Percentiles rank a stretch among this genome's conserved stretches.
phyloP scores from a whole-genome alignment of 805 yeast genomes.

The Starmerella vaccinii region DNA sequence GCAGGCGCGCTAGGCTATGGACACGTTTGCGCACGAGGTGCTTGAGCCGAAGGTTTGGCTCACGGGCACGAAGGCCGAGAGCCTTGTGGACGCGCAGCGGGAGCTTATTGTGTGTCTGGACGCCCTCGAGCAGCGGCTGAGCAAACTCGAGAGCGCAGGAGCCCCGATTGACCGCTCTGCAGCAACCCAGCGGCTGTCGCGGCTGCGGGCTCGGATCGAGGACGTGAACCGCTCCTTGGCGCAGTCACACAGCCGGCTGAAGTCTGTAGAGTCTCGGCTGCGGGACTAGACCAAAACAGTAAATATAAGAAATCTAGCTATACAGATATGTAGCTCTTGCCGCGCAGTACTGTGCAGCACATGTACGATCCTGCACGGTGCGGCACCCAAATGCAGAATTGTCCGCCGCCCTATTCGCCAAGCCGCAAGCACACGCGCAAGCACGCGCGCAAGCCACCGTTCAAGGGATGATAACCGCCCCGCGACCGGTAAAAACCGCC shows the following conservation, averaged over 20 bases:
- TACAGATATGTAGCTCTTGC: no score
- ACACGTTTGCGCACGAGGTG: slow-evolving; percentile 12
- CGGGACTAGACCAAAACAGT: no score
- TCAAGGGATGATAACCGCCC: no score
- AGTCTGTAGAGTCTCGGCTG: background rate
- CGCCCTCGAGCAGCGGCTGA: slow-evolving; percentile 14
- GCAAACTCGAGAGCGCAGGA: background rate
- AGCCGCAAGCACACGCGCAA: no score
- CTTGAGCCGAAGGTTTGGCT: slow-evolving; percentile 16
- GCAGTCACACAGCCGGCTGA: background rate
- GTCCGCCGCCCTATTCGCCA: no score
- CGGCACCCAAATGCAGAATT: no score
- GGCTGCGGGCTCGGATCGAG: slow-evolving; percentile 3
- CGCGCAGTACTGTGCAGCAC: no score
- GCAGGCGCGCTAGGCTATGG: slow-evolving; percentile 10
- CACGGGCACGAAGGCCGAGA: slow-evolving; percentile 11
- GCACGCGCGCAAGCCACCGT: no score
- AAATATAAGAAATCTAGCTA: no score
- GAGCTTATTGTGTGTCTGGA: slow-evolving; percentile 12
- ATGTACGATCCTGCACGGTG: no score
- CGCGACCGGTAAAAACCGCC: no score
- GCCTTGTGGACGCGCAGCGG: slow-evolving; percentile 12
- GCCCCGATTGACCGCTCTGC: slow-evolving; percentile 4
- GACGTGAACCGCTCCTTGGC: background rate
- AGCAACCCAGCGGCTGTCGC: background rate